Conservation (phyloP, 306 rosid genomes). For the Dalbergia cultrata region DNA sequence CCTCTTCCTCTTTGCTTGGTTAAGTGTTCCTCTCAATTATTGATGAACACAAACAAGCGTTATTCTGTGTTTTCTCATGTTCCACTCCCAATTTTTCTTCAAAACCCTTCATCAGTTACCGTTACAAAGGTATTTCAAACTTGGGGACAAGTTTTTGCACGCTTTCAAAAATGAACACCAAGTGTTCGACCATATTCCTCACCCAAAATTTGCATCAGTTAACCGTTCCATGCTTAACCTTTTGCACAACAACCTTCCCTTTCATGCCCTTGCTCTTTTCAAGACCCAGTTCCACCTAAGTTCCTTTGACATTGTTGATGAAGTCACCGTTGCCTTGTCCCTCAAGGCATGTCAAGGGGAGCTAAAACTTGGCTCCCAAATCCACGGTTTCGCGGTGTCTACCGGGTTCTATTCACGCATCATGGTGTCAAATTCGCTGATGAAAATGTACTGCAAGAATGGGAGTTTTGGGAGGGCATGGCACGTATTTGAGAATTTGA, state of each 20-base stretch:
- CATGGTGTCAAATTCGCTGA: constrained; percentile 73
- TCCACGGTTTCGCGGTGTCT: constrained; percentile 63
- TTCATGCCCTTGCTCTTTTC: constrained; percentile 63
- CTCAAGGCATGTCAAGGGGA: constrained; percentile 81
- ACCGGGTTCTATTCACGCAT: constrained; percentile 60
- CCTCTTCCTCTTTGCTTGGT: too few species aligned
- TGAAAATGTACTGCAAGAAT: constrained; percentile 82
- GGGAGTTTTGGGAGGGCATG: constrained; percentile 59
- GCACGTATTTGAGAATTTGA: constrained; percentile 64
- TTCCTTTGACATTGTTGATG: constrained; percentile 51
- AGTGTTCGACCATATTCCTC: constrained; percentile 61
- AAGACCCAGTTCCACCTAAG: constrained; percentile 50
- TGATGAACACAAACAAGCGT: neutral
- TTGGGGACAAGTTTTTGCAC: constrained; percentile 19
- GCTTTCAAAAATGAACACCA: constrained; percentile 58
- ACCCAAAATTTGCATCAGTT: constrained; percentile 51
- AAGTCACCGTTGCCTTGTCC: constrained; percentile 64
- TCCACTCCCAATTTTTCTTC: constrained; percentile 46
- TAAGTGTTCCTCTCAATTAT: too few species aligned
- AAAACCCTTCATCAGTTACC: constrained; percentile 22
- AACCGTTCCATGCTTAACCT: constrained; percentile 61
- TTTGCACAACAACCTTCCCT: constrained; percentile 56
- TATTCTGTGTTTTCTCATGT: constrained; percentile 50
- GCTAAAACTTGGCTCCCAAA: constrained; percentile 61
- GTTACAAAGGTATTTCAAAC: constrained; percentile 18